A percentile compares a stretch with the other conserved stretches of the same genome.
Conservation (phyloP, 352 stramenopile genomes). For the Globisporangium megalacanthum region DNA sequence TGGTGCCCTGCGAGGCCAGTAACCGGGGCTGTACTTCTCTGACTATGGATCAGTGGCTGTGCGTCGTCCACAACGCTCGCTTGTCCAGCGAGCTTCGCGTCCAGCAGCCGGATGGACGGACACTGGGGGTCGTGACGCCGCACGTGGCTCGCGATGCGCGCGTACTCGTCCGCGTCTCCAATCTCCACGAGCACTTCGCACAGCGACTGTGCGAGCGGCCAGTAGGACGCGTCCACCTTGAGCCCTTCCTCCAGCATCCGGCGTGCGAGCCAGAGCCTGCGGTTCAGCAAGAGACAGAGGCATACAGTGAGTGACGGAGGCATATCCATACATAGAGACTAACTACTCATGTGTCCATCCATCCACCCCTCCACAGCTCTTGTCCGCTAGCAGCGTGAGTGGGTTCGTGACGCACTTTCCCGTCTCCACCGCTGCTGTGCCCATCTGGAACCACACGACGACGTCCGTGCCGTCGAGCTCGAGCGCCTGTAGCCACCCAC, state of each 20-base stretch:
- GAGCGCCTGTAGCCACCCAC: slow-evolving; percentile 27
- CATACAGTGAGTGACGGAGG: too few species aligned
- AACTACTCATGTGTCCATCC: neutral
- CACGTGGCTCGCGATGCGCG: slow-evolving; percentile 39
- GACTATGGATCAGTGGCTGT: neutral
- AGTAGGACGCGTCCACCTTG: slow-evolving; percentile 53
- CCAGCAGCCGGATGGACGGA: slow-evolving; percentile 25
- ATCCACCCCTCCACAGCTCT: neutral
- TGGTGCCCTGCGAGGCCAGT: neutral
- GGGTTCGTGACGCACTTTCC: slow-evolving; percentile 25
- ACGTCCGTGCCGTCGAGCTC: slow-evolving; percentile 62
- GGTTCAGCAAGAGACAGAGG: neutral
- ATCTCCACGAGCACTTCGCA: slow-evolving; percentile 56
- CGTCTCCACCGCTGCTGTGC: slow-evolving; percentile 45
- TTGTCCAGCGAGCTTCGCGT: slow-evolving; percentile 6
- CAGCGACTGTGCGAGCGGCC: slow-evolving; percentile 50
- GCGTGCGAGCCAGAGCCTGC: slow-evolving; percentile 55
- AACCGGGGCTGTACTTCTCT: neutral
- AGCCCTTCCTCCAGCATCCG: slow-evolving; percentile 53
- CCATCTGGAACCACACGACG: slow-evolving; percentile 75
- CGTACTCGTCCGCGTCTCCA: slow-evolving; percentile 43
- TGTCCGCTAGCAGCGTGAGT: neutral
- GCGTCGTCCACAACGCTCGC: neutral
- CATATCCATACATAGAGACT: neutral
- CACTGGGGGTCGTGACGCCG: slow-evolving; percentile 37